Evolutionary conservation across 169 alveolate genomes (phyloP), one percentile per base, ranked within the genome.

Genomic region (Plasmodium inui): DNA sequence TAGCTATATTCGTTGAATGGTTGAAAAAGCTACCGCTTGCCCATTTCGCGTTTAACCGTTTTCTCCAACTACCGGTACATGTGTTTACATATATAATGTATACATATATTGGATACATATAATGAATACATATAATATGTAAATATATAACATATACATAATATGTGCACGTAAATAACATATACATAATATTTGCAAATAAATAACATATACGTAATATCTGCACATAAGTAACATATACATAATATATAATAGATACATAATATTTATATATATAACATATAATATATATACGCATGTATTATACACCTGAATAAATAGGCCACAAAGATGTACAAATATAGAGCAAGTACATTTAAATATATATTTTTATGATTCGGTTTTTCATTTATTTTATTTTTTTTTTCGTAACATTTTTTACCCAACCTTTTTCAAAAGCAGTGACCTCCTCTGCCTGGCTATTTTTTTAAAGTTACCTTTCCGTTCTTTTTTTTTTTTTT

Each of bases 301-400:
- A 46, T 17, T 70, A 70, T 70, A 17, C 79, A n/a, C 17, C n/a
- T n/a, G 79, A 70, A 26, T 12, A 70, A 26, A 70, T 70, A 12
- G n/a, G 39, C 17, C n/a, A 67, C 34, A 67, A 2, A 67, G 28
- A 67, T 28, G 34, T 67, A 70, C 79, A 46, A 46, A 46, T 46
- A 46, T 46, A 46, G 50, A 41, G n/a, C 57, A 46, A 46, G n/a
- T 46, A 37, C 57, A 46, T 46, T 46, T 46, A 46, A 46, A 46
- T 46, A 37, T 37, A 32, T 73, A 30, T 73, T n/a, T 73, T 73
- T 73, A 2, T 34, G 1, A 34, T 34, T 22, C 41, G 41, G 19
- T 73, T 73, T 34, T 73, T 73, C 28, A 28, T 73, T 73, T 73
- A 10, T 73, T 73, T 73, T 73, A 28, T 30, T 73, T 73, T 73